Base-by-base conservation (phyloP, 768 basidiomycete species). In the Coprinopsis sp. region DNA sequence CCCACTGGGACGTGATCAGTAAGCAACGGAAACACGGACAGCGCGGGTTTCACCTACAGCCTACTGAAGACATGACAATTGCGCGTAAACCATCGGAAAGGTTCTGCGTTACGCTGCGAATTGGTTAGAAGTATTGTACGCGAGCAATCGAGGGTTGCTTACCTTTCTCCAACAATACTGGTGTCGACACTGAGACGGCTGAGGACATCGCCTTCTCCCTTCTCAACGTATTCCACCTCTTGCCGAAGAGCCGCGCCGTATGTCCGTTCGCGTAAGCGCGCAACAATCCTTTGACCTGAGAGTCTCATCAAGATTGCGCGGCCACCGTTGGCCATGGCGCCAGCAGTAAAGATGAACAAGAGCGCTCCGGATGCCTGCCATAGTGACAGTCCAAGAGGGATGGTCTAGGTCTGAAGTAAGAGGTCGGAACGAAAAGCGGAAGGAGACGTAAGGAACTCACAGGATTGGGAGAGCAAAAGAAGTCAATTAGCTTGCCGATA, bases 141-240 rank as follows among this genome's bases (percentile, higher is more conserved):
- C 25, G 22, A 14, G 11, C 34, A 10, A 30, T 22, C 46, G 24
- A 21, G 33, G 28, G 39, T 19, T 18, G 54, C 65, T 31, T 46
- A 88, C 89, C 88, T 91, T 68, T 91, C 92, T 33, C 95, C 95
- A 33, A 98, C 89, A 53, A 98, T 89, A 54, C 82, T 89, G 5
- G 90, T 89, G 61, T 99, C 95, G 1, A 85, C 86, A 47, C 88
- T 92, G 25, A 98, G 72, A 46, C 95, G 72, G 63, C 91, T 94
- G 34, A 97, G 70, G 7, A 96, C 88, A 61, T 99, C 95, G 6
- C 95, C 95, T 51, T 94, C 91, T 2, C 91, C 91, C 29, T 78
- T 79, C 62, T 96, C 94, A 5, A 94, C 89, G 62, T 83, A 94
- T 62, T 95, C 92, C 22, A 95, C 85, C 63, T 97, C 94, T 64